Evolutionary conservation across 2,329 filamentous ascomycete genomes (phyloP), one percentile per base, ranked within the genome.

Genomic region (Nothomitra cinnamomea): DNA sequence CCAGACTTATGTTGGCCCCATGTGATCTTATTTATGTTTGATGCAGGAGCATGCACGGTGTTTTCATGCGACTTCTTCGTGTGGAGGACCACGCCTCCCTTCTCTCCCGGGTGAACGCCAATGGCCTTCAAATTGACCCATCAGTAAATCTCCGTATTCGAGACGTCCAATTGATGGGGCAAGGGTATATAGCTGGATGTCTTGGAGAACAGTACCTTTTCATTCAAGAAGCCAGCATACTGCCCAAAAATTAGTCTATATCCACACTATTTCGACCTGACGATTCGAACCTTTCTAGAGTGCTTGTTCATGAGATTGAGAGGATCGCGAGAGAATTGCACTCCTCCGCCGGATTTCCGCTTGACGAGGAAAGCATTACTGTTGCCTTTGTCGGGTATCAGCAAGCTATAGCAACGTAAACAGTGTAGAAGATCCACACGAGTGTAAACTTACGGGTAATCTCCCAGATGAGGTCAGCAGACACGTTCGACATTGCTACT

Each of bases 281-380:
- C n/a, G 8, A 35, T 15, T 13, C 68, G 60, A 72, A 92, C 87
- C 83, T 94, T 96, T 76, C 87, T 85, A 64, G 79, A 82, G 78
- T 94, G 84, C 73, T 83, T 76, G 83, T 95, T 96, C 70, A 74
- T 78, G 72, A 96, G 73, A 81, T 96, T 98, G 63, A 95, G 74
- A 65, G 89, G 87, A 70, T 96, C 90, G 64, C 85, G 85, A 63
- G 90, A 96, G 79, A 98, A 88, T 73, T 86, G 85, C 64, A 85
- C 76, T 70, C 86, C 85, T 67, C 86, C 88, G 66, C 76, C 77
- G 64, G 74, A 72, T 69, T 80, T 83, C 75, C 87, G 85, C 84
- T 95, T 95, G 70, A 90, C 85, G 69, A 95, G 83, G 80, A 77
- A 95, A 69, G 87, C 74, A 76, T 94, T 95, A 75, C 87, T 81